Evolutionary conservation across 129 eudicot species (phyloP).

Genomic region (Centella asiatica): DNA sequence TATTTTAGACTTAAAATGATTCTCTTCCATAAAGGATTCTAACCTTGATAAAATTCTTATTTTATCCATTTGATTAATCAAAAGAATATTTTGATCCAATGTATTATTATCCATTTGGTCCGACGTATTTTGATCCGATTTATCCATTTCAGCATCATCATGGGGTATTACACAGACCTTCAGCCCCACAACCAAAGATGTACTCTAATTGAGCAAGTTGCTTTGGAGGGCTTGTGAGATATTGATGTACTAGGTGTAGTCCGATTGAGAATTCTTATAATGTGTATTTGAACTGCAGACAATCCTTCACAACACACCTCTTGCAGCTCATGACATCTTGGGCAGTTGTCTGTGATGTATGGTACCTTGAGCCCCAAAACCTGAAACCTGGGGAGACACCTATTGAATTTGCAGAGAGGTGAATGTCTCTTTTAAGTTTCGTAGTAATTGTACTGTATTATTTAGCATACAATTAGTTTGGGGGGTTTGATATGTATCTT

Average conservation of each 20-base stretch:
- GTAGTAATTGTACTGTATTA: no score
- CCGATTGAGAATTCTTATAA: not conserved
- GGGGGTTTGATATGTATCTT: not conserved
- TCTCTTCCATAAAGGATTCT: no score
- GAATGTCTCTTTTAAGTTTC: not conserved
- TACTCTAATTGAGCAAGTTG: no score
- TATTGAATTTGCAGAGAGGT: constrained; percentile 97
- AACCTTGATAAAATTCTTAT: no score
- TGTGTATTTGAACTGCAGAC: constrained; percentile 45
- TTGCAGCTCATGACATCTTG: constrained; percentile 98
- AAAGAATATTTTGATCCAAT: no score
- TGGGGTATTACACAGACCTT: no score
- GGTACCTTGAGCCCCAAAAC: constrained; percentile 97
- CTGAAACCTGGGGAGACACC: constrained; percentile 92
- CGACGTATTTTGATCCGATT: no score
- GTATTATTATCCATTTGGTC: no score
- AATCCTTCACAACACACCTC: constrained; percentile 89
- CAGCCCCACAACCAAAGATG: no score
- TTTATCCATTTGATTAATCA: no score
- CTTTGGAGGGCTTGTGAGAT: not conserved
- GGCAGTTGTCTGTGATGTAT: constrained; percentile 99
- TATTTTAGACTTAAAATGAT: no score
- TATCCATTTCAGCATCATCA: no score
- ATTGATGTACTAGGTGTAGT: not conserved
- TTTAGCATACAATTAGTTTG: not conserved